Evolutionary conservation across 352 stramenopile species (phyloP), one percentile per base, ranked within the genome.

Genomic region (Phytophthora citricola): DNA sequence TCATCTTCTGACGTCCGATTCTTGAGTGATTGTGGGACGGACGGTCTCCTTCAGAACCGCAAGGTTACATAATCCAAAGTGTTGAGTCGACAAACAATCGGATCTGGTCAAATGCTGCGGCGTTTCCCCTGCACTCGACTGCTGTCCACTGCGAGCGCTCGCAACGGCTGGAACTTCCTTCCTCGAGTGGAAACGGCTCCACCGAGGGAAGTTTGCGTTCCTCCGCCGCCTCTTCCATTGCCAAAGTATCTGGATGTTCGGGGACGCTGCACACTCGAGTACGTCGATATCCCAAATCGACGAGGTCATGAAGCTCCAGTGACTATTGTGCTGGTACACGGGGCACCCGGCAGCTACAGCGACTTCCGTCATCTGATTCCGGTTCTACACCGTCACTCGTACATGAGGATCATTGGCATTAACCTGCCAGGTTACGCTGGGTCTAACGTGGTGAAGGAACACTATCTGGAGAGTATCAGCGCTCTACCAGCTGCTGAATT

Each of bases 361-460:
- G 78, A 87, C 44, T 90, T 87, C 58, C 73, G 73, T 27, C 67
- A 90, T 62, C 32, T 90, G 9, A 54, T 84, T 46, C 81, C 81
- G 27, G 46, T 76, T 24, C 53, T 90, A 24, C 12, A 64, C 15
- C 32, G 66, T 43, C 32, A 66, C 46, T 58, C 52, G 29, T 61
- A 46, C 44, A 41, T 75, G n/a, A 75, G 83, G 6, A 73, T 93
- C 17, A 47, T 93, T 5, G 82, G 60, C 1, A 29, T 93, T 41
- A 87, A 91, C 29, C 52, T 90, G 31, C 80, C 82, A 6, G 81
- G 81, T 8, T 90, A 87, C 46, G 58, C 39, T 20, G 69, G 62
- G 1, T 83, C 75, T 1, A 63, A n/a, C 2, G 68, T 78, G 15
- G 47, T 66, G 1, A 47, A 50, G 29, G 67, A 75, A 15, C 48